Base-by-base conservation (phyloP, 257 asterid genomes). In the Mentha longifolia region DNA sequence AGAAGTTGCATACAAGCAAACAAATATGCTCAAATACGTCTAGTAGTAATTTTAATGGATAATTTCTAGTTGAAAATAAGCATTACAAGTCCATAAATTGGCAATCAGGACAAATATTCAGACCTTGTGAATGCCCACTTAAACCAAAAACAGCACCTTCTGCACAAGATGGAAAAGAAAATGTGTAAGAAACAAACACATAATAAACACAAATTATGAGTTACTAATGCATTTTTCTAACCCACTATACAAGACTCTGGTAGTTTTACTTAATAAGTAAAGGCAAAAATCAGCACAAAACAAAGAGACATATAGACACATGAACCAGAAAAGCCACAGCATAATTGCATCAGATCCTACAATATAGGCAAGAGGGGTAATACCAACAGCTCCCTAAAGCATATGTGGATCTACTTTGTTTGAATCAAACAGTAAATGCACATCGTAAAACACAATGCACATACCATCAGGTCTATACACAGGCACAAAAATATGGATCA, bases 1-100 rank as follows among this genome's bases (percentile, higher is more conserved):
- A 72, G 82, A 16, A 80, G 85, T 77, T 72, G 95, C 93, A 89
- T 82, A 79, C 85, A 86, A 76, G 81, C 82, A 74, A 82, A 71
- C 59, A 73, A 77, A 79, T 82, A 56, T 71, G 69, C 61, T 85
- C 81, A 73, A 84, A 78, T 72, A 45, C 73, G 81, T 72, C 81
- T 69, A 70, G 50, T 41, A 56, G 46, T 76, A 80, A 82, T 77
- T 79, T 77, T 68, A 75, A 63, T 57, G 70, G 78, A 79, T 73
- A 83, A 72, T 78, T 74, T 79, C 82, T 62, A 80, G 79, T 59
- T 61, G 81, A 67, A 83, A 70, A 83, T 49, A 82, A 83, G 81
- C 84, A 80, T 80, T 80, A 77, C 82, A 85, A 76, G 80, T 93
- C 87, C 82, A 77, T 66, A 77, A 69, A 60, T 80, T 43, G 54